phyloP scores from a whole-genome alignment of 208 protist species.

The Trypanosoma cruzi region DNA sequence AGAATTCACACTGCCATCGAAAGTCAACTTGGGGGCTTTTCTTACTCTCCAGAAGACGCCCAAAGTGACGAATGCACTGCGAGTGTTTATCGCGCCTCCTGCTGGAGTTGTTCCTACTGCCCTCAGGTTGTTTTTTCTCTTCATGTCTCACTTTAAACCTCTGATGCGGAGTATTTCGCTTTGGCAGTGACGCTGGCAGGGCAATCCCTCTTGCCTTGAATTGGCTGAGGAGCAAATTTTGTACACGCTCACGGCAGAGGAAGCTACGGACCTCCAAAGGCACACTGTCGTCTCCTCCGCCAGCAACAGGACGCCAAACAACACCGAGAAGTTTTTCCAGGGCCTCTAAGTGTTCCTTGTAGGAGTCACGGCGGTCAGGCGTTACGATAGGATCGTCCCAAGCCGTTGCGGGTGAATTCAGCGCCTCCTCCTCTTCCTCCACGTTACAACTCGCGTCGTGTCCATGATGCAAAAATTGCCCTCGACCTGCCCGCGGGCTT shows the following conservation, averaged over 20 bases:
- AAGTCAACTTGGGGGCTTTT: not conserved
- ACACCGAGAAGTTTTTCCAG: constrained; percentile 29
- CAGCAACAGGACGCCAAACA: constrained; percentile 1
- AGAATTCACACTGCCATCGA: constrained; percentile 23
- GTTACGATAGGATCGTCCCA: constrained; percentile 8
- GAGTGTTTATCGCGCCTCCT: not conserved
- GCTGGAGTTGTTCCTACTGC: not conserved
- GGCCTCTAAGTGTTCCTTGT: constrained; percentile 25
- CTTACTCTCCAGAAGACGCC: not conserved
- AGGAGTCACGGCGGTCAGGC: constrained; percentile 14
- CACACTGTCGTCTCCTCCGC: not conserved
- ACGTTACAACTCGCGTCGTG: not conserved
- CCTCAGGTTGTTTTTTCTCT: not conserved
- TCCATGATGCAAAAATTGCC: not conserved
- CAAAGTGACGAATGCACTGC: not conserved
- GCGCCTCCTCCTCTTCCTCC: not conserved
- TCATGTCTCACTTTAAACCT: not conserved
- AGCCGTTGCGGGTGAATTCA: not conserved
- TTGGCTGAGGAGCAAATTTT: constrained; percentile 2
- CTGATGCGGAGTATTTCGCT: not conserved
- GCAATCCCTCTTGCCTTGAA: not conserved
- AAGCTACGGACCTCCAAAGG: constrained; percentile 22
- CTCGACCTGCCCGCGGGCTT: not conserved
- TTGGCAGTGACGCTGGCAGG: not conserved
- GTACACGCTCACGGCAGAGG: constrained; percentile 24